Evolutionary conservation across 2,329 filamentous ascomycete species (phyloP).

Genomic region (Fusarium clavum): DNA sequence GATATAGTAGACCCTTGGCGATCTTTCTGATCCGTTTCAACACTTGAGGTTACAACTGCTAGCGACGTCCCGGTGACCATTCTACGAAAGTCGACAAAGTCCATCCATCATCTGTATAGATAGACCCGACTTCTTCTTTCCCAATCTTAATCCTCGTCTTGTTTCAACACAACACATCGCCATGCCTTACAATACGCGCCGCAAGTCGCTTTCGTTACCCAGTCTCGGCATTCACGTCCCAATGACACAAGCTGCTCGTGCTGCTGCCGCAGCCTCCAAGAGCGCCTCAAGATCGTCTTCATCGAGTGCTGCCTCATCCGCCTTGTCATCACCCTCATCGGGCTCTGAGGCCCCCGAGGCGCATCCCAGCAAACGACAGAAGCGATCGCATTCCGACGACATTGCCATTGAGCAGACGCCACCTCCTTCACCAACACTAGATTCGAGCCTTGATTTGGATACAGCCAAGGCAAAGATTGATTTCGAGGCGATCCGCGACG

Average conservation of each 20-base stretch:
- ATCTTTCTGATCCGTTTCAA: conserved; percentile 35
- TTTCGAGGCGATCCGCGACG: conserved; percentile 87
- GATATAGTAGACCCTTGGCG: conserved; percentile 26
- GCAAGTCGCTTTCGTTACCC: conserved; percentile 93
- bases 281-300: conserved; percentile 49
- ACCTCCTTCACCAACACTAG: conserved; percentile 54
- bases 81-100: conserved; percentile 33
- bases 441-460: conserved; percentile 47
- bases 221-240: conserved; percentile 92
- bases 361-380: conserved; percentile 74
- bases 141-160: conserved; percentile 13
- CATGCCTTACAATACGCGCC: conserved; percentile 97
- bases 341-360: conserved; percentile 49
- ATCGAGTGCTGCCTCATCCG: conserved; percentile 46
- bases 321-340: conserved; percentile 49
- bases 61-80: conserved; percentile 31
- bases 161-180: conserved; percentile 25
- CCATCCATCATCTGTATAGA: conserved; percentile 21
- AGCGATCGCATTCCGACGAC: conserved; percentile 85
- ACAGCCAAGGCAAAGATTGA: conserved; percentile 59
- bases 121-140: conserved; percentile 24
- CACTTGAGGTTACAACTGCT: conserved; percentile 36
- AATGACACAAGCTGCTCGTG: conserved; percentile 70
- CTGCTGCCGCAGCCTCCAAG: conserved; percentile 62
- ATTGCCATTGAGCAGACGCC: conserved; percentile 84